Evolutionary conservation across 108 stramenopile genomes (phyloP).

Genomic region (Epithemia pelagica): DNA sequence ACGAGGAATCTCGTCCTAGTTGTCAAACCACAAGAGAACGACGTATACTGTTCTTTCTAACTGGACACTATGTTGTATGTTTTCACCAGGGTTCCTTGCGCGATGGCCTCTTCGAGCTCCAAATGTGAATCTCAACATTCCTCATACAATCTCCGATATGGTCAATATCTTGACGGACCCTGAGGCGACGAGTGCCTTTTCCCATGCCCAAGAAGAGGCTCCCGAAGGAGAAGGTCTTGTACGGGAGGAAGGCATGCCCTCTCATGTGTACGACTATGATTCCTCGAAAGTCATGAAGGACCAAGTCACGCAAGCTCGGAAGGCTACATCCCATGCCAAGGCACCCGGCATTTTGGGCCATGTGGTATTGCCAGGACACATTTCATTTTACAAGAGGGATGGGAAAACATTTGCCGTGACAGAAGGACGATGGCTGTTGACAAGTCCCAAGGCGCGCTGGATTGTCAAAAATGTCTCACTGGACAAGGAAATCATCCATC

Average conservation of each 20-base stretch:
- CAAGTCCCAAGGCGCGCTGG: not conserved
- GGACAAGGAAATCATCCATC: constrained; percentile 11
- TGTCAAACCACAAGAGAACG: too few relatives aligned
- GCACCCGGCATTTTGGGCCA: constrained; percentile 16
- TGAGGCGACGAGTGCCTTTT: constrained; percentile 2
- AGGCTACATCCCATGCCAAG: constrained; percentile 8
- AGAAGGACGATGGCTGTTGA: constrained; percentile 24
- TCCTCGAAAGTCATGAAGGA: constrained; percentile 1
- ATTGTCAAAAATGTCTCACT: constrained; percentile 12
- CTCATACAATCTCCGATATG: constrained; percentile 24
- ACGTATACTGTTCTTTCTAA: too few relatives aligned
- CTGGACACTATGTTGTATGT: too few relatives aligned
- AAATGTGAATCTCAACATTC: constrained; percentile 20
- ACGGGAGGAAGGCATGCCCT: not conserved
- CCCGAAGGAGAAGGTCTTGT: too few relatives aligned
- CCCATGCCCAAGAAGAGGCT: not conserved
- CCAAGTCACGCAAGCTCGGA: not conserved
- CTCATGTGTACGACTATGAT: constrained; percentile 8
- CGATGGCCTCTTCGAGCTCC: constrained; percentile 11
- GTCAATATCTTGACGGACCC: constrained; percentile 15
- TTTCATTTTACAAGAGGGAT: constrained; percentile 21
- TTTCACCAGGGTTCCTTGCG: constrained; percentile 8
- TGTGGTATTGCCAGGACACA: constrained; percentile 16
- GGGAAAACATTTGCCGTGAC: constrained; percentile 21
- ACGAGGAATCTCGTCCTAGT: too few relatives aligned